A percentile compares a stretch with the other conserved stretches of the same genome.
Evolutionary conservation across 768 basidiomycete genomes (phyloP).

Genomic region (Podaxis rugospora): DNA sequence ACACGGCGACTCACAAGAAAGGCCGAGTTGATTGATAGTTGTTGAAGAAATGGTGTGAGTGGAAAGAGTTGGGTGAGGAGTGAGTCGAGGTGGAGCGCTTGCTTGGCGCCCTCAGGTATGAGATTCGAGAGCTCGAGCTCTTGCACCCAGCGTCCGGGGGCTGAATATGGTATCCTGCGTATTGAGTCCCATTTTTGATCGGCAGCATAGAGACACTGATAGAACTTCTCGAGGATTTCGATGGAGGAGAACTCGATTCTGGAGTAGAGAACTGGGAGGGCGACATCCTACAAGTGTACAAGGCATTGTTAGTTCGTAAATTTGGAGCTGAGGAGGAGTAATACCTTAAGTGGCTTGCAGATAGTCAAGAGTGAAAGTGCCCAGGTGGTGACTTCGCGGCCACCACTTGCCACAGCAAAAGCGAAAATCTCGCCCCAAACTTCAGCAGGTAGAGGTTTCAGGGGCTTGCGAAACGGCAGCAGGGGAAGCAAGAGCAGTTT

Average conservation of each 20-base stretch:
- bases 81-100: conserved; percentile 55
- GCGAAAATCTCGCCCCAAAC: conserved; percentile 65
- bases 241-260: conserved; percentile 41
- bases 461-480: conserved; percentile 47
- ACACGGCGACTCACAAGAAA: conserved; percentile 60
- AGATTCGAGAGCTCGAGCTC: conserved; percentile 65
- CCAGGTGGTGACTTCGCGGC: conserved; percentile 18
- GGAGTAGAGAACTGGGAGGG: conserved; percentile 64
- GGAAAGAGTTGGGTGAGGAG: conserved; percentile 63
- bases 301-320: not conserved
- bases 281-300: conserved; percentile 45
- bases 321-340: conserved; percentile 11
- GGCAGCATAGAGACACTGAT: conserved; percentile 49
- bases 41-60: conserved; percentile 58
- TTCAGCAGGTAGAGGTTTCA: conserved; percentile 61
- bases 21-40: conserved; percentile 49
- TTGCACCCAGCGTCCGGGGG: conserved; percentile 86
- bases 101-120: conserved; percentile 35
- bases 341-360: conserved; percentile 44
- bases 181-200: conserved; percentile 88
- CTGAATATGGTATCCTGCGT: conserved; percentile 79
- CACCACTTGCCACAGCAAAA: conserved; percentile 26
- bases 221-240: conserved; percentile 49
- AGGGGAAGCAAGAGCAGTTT: conserved; percentile 65
- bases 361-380: conserved; percentile 34